Conservation (phyloP, 129 eudicot genomes). For the Calendula officinalis region DNA sequence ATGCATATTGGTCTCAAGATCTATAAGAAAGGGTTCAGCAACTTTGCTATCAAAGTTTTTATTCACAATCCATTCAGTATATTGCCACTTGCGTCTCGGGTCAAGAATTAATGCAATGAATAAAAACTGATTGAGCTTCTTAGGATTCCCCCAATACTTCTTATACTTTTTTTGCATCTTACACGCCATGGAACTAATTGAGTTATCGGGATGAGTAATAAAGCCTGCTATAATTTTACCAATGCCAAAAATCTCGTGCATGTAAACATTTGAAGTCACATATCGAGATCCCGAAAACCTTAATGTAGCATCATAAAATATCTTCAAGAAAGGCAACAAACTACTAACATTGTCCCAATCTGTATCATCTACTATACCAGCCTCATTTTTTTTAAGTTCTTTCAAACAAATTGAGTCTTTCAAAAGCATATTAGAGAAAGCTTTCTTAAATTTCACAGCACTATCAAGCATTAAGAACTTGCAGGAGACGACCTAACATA, state of each 20-base stretch:
- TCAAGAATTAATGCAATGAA: neutral
- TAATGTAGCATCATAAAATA: neutral
- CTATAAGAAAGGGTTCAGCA: neutral
- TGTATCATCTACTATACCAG: neutral
- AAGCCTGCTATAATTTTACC: neutral
- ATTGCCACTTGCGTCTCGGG: neutral
- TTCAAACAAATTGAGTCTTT: too few relatives aligned
- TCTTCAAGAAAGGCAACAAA: neutral
- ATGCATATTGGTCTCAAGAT: neutral
- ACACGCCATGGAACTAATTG: neutral
- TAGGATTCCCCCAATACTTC: neutral
- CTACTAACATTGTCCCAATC: neutral
- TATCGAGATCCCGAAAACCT: neutral
- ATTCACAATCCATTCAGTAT: neutral
- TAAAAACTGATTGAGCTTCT: neutral
- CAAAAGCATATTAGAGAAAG: too few relatives aligned
- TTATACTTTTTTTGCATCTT: neutral
- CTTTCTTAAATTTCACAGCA: neutral
- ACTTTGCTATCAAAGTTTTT: neutral
- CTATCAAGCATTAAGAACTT: neutral
- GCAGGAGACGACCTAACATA: slow-evolving; percentile 2
- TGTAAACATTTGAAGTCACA: slow-evolving; percentile 4
- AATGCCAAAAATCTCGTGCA: neutral
- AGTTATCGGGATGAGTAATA: neutral
- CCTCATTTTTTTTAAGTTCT: too few relatives aligned